phyloP scores from a whole-genome alignment of 495 filamentous ascomycete genomes.

The Beverwykella pulmonaria region DNA sequence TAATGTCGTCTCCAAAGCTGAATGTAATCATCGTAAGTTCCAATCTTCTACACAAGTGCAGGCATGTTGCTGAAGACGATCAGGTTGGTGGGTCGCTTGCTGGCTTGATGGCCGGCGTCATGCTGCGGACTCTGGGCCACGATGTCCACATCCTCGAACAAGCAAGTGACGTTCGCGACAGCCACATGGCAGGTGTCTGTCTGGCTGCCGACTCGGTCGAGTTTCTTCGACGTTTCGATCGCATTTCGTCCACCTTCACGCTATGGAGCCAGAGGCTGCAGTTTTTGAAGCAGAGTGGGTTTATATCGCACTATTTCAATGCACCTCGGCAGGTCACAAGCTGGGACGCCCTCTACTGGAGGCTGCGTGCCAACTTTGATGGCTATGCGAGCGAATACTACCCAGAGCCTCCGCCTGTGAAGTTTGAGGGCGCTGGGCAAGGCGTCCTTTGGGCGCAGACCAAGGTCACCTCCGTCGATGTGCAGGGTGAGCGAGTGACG shows the following conservation, averaged over 20 bases:
- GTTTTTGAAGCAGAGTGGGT: slow-evolving; percentile 7
- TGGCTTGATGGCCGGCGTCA: slow-evolving; percentile 44
- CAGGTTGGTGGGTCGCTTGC: slow-evolving; percentile 19
- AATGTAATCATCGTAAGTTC: too few relatives aligned
- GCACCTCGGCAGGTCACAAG: slow-evolving; percentile 29
- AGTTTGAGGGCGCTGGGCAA: slow-evolving; percentile 42
- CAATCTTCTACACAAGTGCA: too few relatives aligned
- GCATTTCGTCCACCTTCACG: slow-evolving; percentile 42
- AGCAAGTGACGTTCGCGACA: slow-evolving; percentile 48
- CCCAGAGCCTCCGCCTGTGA: slow-evolving; percentile 47
- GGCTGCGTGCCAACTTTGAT: slow-evolving; percentile 60
- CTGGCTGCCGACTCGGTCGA: neutral
- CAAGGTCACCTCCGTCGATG: neutral
- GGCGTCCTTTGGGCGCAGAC: neutral
- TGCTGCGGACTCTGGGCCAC: slow-evolving; percentile 48
- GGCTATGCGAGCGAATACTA: slow-evolving; percentile 29
- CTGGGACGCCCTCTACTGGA: slow-evolving; percentile 58
- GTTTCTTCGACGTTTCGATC: slow-evolving; percentile 15
- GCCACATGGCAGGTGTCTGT: slow-evolving; percentile 60
- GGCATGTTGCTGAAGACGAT: too few relatives aligned
- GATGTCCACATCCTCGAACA: slow-evolving; percentile 57
- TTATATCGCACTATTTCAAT: neutral
- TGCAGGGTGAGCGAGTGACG: neutral
- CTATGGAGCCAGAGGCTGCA: slow-evolving; percentile 40
- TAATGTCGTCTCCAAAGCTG: too few relatives aligned